Base-by-base conservation (phyloP, 2,329 filamentous ascomycete species). In the Claviceps sp. region DNA sequence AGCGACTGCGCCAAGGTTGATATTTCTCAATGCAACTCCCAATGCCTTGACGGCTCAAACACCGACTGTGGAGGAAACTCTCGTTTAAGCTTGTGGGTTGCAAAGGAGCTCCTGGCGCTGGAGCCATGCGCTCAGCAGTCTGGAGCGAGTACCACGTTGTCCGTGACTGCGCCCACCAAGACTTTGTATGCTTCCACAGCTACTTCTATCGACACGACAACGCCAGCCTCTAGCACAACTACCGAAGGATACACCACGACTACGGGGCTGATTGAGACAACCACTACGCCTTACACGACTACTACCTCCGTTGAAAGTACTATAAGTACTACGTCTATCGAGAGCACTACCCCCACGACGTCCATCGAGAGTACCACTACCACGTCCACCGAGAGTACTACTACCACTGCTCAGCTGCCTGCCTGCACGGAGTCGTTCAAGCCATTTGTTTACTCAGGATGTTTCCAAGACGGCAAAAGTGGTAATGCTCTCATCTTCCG, bases 11-110 rank as follows among this genome's bases (percentile, higher is more conserved):
- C 54, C 36, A 59, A 65, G 36, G 69, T 67, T 11, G 61, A 66
- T 48, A 53, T 59, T 22, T 56, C 57, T 14, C 61, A 72, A 42
- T 83, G 79, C 63, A 67, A 69, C 55, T 71, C 73, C 59, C 62
- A 72, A 40, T 83, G 79, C 64, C 69, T 66, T 11, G 79, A 78
- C 20, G 67, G 79, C 56, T 47, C 55, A 1, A 56, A 48, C 42
- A 54, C 70, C 53, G 69, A 55, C 9, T 77, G 74, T 55, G 74
- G 74, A 60, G 74, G 74, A 16, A 55, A 61, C 16, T 56, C 59
- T 26, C 66, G 65, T 41, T 59, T 77, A 56, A 73, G 63, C 57
- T 58, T 77, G 48, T 77, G 72, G 54, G 68, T 74, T 44, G 72
- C 75, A 48, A 66, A 66, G 50, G 72, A 77, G 50, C 64, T 79